These are phyloP conservation scores for Syzygium syzygioides DNA, from an alignment of 441 rosid species.

Conservation along the genomic window DNA sequence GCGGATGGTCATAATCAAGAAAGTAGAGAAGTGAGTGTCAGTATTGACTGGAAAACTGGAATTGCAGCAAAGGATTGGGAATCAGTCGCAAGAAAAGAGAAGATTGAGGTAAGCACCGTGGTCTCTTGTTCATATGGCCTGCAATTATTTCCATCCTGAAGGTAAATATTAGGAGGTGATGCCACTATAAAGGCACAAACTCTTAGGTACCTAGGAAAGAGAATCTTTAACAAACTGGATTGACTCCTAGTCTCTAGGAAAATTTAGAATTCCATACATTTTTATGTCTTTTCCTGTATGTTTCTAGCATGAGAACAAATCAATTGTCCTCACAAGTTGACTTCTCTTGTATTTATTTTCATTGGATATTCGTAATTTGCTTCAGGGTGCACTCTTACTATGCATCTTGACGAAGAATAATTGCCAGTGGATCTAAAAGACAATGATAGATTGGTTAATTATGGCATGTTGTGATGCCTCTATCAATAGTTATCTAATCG, in stretches of 20 bases:
- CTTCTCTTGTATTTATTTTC: not conserved
- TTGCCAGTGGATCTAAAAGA: not conserved
- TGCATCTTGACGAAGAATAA: not conserved
- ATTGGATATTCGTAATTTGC: not conserved
- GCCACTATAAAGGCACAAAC: not conserved
- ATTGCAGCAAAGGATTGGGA: slow-evolving; percentile 17
- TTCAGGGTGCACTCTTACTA: not conserved
- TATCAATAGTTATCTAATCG: not conserved
- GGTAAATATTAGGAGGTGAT: not conserved
- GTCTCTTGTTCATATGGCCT: not conserved
- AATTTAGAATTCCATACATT: no score
- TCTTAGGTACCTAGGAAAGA: not conserved
- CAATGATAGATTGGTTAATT: not conserved
- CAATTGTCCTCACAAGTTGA: not conserved
- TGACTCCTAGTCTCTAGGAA: not conserved
- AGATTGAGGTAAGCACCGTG: slow-evolving; percentile 6
- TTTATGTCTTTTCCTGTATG: no score
- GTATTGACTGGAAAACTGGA: slow-evolving; percentile 13
- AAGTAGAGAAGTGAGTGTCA: slow-evolving; percentile 4
- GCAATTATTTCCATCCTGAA: not conserved
- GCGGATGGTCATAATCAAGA: slow-evolving; percentile 2
- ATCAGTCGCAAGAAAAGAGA: slow-evolving; percentile 13
- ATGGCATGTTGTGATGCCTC: not conserved
- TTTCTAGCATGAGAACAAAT: no score
- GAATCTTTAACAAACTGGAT: not conserved